Base-by-base conservation (phyloP, 345 rosid genomes). In the Heritiera littoralis region DNA sequence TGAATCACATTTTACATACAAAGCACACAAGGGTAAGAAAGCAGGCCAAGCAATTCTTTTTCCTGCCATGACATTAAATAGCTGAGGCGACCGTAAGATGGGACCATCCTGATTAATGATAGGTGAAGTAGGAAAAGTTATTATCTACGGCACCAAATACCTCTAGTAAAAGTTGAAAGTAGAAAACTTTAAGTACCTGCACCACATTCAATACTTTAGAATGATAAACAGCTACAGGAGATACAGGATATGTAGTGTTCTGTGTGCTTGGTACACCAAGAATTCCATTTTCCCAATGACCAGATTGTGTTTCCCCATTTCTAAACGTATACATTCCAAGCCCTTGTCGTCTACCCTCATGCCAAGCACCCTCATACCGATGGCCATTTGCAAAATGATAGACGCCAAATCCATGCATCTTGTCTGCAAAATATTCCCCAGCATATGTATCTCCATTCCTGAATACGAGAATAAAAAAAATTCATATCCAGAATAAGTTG, bases 281-380 rank as follows among this genome's bases (percentile, higher is more conserved):
- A 80, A 88, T 83, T 43, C 99, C 99, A 85, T 90, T 92, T 78
- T 91, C 91, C 99, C 99, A 95, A 84, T 93, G 98, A 81, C 99
- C 99, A 8, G 99, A 86, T 81, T 93, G 97, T 58, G 95, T 88
- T 83, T 95, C 99, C 78, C 98, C 97, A 84, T 91, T 93, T 84
- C 97, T 88, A 84, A 93, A 95, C 2, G 97, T 91, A 83, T 95
- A 93, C 98, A 91, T 93, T 64, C 99, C 98, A 70, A 95, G 98
- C 66, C 98, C 99, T 86, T 95, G 95, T 84, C 99, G 84, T 80
- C 94, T 87, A 76, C 99, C 96, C 85, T 95, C 99, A 82, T 95
- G 98, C 98, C 98, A 93, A 51, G 98, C 97, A 80, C 99, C 99
- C 80, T 92, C 99, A n/a, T 91, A 93, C 1, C 88, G 89, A 86